Evolutionary conservation across 2,329 filamentous ascomycete genomes (phyloP).

Genomic region (Pseudogymnoascus sp.): DNA sequence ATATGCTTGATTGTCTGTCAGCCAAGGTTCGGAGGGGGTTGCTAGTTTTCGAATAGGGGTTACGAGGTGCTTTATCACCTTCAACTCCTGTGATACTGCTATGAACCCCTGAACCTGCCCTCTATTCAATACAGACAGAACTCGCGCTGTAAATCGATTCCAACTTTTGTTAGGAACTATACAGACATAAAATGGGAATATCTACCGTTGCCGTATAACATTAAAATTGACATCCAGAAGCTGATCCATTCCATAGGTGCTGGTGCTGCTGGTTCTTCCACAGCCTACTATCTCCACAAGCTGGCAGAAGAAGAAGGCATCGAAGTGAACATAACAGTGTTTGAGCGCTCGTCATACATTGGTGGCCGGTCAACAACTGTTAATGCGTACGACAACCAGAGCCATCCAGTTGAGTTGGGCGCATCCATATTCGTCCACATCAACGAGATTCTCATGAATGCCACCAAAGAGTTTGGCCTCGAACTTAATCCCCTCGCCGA

Average conservation of each 20-base stretch:
- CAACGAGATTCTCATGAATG: slow-evolving; percentile 75
- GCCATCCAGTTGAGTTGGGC: slow-evolving; percentile 72
- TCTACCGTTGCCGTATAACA: not conserved
- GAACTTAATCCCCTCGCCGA: slow-evolving; percentile 40
- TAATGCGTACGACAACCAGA: slow-evolving; percentile 60
- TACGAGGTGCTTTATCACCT: not conserved
- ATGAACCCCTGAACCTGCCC: not conserved
- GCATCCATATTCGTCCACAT: slow-evolving; percentile 84
- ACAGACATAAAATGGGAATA: not conserved
- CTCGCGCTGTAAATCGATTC: not conserved
- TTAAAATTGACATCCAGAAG: not conserved
- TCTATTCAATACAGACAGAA: not conserved
- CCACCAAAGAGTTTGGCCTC: slow-evolving; percentile 65
- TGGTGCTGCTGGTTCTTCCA: slow-evolving; percentile 78
- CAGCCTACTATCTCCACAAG: slow-evolving; percentile 73
- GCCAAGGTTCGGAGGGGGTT: not conserved
- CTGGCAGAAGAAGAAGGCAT: slow-evolving; percentile 56
- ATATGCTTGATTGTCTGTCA: not conserved
- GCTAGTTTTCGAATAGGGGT: not conserved
- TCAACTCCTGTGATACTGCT: not conserved
- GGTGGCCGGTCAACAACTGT: slow-evolving; percentile 86
- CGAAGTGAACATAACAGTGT: slow-evolving; percentile 73
- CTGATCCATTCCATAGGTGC: slow-evolving; percentile 53
- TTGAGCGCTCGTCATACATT: slow-evolving; percentile 69
- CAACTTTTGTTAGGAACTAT: not conserved